Evolutionary conservation across 148 eudicot species (phyloP).

Genomic region (Polygonum aviculare): DNA sequence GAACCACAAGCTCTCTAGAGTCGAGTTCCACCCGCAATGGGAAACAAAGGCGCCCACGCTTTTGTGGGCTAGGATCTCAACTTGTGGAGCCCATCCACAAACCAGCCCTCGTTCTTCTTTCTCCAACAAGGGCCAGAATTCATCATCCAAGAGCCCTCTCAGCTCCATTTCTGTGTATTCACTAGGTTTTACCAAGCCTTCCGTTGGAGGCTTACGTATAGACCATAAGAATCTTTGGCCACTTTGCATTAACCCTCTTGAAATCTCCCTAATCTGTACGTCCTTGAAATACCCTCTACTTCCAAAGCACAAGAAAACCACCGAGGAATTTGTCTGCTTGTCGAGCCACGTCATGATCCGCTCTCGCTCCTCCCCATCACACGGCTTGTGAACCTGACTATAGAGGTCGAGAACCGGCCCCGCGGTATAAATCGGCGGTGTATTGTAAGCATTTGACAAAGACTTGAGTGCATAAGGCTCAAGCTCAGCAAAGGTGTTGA

Average conservation of each 20-base stretch:
- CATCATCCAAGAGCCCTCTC: neutral
- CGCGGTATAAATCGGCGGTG: conserved; percentile 8
- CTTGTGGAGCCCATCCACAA: conserved; percentile 20
- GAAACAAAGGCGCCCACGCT: conserved; percentile 10
- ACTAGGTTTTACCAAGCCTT: neutral
- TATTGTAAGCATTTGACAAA: neutral
- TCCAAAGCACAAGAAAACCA: conserved; percentile 18
- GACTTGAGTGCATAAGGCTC: conserved; percentile 8
- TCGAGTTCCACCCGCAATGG: conserved; percentile 21
- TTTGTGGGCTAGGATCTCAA: conserved; percentile 1
- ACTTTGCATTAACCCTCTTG: conserved; percentile 8
- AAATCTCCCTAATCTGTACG: conserved; percentile 15
- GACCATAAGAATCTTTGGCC: conserved; percentile 22
- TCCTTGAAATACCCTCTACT: conserved; percentile 3
- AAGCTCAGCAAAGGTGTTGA: conserved; percentile 11
- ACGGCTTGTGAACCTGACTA: neutral
- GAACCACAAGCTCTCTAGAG: conserved; percentile 16
- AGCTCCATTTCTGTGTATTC: neutral
- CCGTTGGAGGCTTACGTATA: conserved; percentile 10
- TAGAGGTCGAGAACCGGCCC: conserved; percentile 16
- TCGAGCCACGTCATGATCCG: conserved; percentile 12
- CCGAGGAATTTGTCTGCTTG: conserved; percentile 14
- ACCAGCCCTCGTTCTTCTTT: conserved; percentile 16
- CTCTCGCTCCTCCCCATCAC: neutral
- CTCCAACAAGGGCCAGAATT: neutral